Evolutionary conservation across 2,329 filamentous ascomycete genomes (phyloP).

Genomic region (Fusarium redolens): DNA sequence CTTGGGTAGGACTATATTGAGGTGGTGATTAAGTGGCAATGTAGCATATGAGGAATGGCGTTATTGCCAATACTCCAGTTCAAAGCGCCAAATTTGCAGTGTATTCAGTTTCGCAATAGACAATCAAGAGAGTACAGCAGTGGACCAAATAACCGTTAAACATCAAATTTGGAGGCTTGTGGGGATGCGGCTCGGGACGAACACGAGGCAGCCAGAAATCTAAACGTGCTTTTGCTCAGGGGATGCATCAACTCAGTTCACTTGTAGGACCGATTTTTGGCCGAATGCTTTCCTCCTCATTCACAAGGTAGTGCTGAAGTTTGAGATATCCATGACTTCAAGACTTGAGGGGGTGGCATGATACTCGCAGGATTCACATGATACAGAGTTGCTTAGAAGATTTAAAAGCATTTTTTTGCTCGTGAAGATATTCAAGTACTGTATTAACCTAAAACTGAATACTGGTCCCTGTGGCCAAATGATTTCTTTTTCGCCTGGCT

Average conservation of each 20-base stretch:
- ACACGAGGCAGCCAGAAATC: neutral
- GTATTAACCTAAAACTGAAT: neutral
- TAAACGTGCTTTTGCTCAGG: neutral
- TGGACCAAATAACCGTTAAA: neutral
- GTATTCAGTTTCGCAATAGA: neutral
- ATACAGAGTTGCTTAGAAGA: neutral
- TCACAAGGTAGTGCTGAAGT: neutral
- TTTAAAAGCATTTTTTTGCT: neutral
- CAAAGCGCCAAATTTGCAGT: neutral
- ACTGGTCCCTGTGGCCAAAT: neutral
- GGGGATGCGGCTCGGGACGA: neutral
- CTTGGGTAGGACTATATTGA: neutral
- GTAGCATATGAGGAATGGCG: neutral
- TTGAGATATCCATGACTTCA: constrained; percentile 4
- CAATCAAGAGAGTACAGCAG: neutral
- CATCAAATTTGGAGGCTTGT: neutral
- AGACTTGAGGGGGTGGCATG: constrained; percentile 5
- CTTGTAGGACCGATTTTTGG: constrained; percentile 1
- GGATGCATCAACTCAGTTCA: neutral
- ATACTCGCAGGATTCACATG: neutral
- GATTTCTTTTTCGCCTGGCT: neutral
- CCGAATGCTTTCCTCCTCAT: neutral
- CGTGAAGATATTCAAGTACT: neutral
- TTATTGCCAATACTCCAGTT: neutral
- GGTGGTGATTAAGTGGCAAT: neutral